Conservation (phyloP, 2,329 filamentous ascomycete species). For the Pseudophaeomoniella oleicola region DNA sequence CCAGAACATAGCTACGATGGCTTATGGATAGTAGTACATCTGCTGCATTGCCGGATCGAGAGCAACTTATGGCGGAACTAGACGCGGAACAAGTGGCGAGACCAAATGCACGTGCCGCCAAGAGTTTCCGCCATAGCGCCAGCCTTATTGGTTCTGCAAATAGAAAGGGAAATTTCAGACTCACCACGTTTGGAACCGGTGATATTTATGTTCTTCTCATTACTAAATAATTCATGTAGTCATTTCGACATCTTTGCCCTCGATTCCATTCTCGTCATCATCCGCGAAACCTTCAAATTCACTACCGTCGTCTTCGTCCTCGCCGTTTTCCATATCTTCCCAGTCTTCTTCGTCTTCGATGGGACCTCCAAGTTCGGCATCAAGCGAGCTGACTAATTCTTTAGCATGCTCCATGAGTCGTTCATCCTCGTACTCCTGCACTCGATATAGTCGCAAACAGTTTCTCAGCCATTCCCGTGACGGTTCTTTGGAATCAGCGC, state of each 20-base stretch:
- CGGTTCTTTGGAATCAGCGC: conserved; percentile 31
- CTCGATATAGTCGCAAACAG: conserved; percentile 62
- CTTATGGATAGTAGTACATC: neutral
- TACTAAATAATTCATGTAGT: too few species aligned
- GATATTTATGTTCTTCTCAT: too few species aligned
- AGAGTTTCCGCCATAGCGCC: too few species aligned
- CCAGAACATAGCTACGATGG: too few species aligned
- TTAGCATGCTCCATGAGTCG: conserved; percentile 27
- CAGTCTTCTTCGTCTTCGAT: conserved; percentile 41
- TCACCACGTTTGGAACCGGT: too few species aligned
- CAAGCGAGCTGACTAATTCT: conserved; percentile 37
- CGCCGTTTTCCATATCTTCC: conserved; percentile 39
- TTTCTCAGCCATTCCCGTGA: conserved; percentile 67
- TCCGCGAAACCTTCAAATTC: conserved; percentile 18
- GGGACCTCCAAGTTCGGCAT: conserved; percentile 48
- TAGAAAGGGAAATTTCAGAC: too few species aligned
- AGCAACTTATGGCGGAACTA: too few species aligned
- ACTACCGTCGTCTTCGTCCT: conserved; percentile 39
- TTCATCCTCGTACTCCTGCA: conserved; percentile 58
- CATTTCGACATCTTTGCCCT: conserved; percentile 4
- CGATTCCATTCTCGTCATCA: conserved; percentile 21
- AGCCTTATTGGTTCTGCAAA: too few species aligned
- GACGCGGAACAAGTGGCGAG: too few species aligned
- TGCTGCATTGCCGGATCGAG: too few species aligned
- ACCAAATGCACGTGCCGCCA: too few species aligned